These are phyloP conservation scores for Paramyrothecium roridum DNA, from an alignment of 2,329 filamentous ascomycete species.

Conservation along the genomic window DNA sequence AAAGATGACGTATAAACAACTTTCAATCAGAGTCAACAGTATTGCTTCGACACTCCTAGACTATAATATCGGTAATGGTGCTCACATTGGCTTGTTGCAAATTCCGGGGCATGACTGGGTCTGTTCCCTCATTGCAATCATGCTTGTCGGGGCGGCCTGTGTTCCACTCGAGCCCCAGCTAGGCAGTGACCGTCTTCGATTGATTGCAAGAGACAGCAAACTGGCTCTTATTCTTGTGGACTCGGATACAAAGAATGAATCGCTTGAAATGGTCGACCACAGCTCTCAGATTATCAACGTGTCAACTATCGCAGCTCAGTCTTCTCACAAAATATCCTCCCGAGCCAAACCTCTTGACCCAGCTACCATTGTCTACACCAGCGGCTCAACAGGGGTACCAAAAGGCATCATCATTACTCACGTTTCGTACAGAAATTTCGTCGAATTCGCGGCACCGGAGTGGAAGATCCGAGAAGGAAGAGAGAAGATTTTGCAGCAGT, in stretches of 20 bases:
- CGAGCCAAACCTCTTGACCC: neutral
- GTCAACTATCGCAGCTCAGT: neutral
- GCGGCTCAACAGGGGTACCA: neutral
- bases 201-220: neutral
- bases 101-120: neutral
- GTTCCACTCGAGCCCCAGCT: neutral
- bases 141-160: neutral
- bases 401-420: neutral
- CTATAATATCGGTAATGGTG: neutral
- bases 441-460: neutral
- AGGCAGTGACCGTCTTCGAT: neutral
- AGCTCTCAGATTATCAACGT: neutral
- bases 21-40: too few species aligned
- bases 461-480: neutral
- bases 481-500: neutral
- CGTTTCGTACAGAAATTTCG: neutral
- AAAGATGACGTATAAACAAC: too few species aligned
- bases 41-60: neutral
- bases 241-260: too few species aligned
- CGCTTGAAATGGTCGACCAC: neutral
- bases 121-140: neutral
- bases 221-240: neutral
- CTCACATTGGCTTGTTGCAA: neutral
- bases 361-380: neutral
- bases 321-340: too few species aligned